A percentile compares a stretch with the other conserved stretches of the same genome.
Evolutionary conservation across 805 yeast genomes (phyloP).

Genomic region (Ogataea haglerorum): DNA sequence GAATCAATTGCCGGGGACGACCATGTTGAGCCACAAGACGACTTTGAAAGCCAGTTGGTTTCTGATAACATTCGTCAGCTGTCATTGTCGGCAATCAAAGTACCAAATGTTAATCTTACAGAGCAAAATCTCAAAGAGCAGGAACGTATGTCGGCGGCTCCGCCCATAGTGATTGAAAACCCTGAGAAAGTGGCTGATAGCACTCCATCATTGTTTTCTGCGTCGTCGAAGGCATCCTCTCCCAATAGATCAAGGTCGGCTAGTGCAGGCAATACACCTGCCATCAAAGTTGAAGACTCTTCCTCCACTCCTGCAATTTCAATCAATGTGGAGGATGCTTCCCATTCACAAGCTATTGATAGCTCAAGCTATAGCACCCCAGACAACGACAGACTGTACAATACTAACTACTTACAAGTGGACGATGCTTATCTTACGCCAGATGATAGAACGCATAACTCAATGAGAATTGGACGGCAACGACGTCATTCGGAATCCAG

Average conservation of each 20-base stretch:
- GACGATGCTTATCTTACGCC: conserved; percentile 20
- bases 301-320: conserved; percentile 9
- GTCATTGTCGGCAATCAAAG: conserved; percentile 5
- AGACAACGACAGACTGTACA: background rate
- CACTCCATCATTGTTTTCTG: conserved; percentile 57
- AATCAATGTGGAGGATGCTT: conserved; percentile 5
- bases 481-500: conserved; percentile 28
- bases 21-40: conserved; percentile 13
- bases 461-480: conserved; percentile 41
- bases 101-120: conserved; percentile 13
- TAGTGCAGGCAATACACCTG: conserved; percentile 21
- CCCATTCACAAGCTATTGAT: background rate
- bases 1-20: conserved; percentile 26
- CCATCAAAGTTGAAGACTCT: conserved; percentile 27
- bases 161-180: conserved; percentile 29
- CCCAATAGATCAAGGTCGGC: conserved; percentile 34
- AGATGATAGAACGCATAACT: conserved; percentile 28
- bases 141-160: conserved; percentile 11
- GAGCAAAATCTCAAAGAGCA: conserved; percentile 24
- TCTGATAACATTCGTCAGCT: conserved; percentile 18
- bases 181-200: conserved; percentile 41
- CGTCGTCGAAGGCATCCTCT: conserved; percentile 40
- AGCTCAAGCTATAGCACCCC: conserved; percentile 9
- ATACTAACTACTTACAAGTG: conserved; percentile 3
- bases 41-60: conserved; percentile 14